These are phyloP conservation scores for Escallonia herrerae DNA, from an alignment of 129 eudicot genomes.

Conservation along the genomic window DNA sequence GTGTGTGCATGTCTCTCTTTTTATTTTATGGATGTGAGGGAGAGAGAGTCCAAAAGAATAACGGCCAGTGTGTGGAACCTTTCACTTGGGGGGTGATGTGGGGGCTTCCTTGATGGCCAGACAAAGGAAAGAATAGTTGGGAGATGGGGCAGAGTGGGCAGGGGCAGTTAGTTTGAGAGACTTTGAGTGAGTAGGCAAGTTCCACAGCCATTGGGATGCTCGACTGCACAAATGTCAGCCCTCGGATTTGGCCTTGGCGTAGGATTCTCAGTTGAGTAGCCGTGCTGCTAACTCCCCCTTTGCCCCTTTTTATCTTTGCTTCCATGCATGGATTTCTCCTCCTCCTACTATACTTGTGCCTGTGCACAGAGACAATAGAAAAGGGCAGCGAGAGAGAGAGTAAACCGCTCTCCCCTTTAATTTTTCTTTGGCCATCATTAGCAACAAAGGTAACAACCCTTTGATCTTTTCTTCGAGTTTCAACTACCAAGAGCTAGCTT, in stretches of 20 bases:
- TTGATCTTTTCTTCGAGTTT: conserved; percentile 31
- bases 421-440: conserved; percentile 46
- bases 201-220: conserved; percentile 36
- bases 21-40: neutral
- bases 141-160: conserved; percentile 5
- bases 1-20: neutral
- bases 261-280: conserved; percentile 66
- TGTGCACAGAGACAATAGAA: conserved; percentile 21
- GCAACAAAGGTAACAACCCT: conserved; percentile 45
- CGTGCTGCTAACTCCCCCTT: conserved; percentile 50
- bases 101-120: conserved; percentile 37
- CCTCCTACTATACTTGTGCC: conserved; percentile 30
- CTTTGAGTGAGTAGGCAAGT: conserved; percentile 5
- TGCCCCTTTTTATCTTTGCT: conserved; percentile 66
- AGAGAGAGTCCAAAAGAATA: conserved; percentile 12
- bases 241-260: conserved; percentile 49
- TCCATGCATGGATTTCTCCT: conserved; percentile 94
- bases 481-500: conserved; percentile 36
- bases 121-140: conserved; percentile 73
- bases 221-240: conserved; percentile 36
- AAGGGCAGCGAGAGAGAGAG: conserved; percentile 14
- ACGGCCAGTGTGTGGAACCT: conserved; percentile 38
- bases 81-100: conserved; percentile 23
- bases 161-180: conserved; percentile 28
- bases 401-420: conserved; percentile 24